Percentiles rank a stretch among this genome's conserved stretches.
Evolutionary conservation across 495 filamentous ascomycete species (phyloP).

Genomic region (Cairneyella variabilis): DNA sequence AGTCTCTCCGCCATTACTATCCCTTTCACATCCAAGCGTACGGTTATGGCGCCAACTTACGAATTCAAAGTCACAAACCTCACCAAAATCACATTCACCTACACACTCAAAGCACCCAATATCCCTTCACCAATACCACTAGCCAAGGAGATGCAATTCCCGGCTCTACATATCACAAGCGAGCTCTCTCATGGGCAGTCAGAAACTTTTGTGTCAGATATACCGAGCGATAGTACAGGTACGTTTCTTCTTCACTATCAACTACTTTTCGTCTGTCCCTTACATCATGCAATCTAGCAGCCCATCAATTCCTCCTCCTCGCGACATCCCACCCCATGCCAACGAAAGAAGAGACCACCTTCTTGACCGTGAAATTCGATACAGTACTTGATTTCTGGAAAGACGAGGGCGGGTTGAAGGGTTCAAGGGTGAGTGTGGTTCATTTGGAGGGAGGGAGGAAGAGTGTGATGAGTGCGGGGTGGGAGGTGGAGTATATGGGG

Average conservation of each 20-base stretch:
- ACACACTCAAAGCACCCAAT: conserved; percentile 1
- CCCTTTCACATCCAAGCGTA: too few species aligned
- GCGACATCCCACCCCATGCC: background rate
- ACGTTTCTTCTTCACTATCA: background rate
- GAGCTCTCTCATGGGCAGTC: background rate
- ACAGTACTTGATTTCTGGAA: conserved; percentile 4
- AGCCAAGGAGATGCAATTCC: background rate
- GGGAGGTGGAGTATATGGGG: too few species aligned
- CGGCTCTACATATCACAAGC: background rate
- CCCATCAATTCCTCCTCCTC: background rate
- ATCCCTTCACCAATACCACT: conserved; percentile 1
- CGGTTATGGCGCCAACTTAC: background rate
- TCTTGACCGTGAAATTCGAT: background rate
- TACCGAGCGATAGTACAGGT: background rate
- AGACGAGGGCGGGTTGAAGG: conserved; percentile 3
- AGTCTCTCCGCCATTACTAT: too few species aligned
- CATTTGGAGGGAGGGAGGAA: background rate
- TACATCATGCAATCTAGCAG: background rate
- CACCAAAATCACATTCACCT: background rate
- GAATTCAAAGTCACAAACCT: background rate
- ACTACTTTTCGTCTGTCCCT: background rate
- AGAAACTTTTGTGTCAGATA: background rate
- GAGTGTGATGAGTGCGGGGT: background rate
- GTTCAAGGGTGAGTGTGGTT: background rate
- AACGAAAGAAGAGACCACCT: background rate